A percentile compares a stretch with the other conserved stretches of the same genome.
These are phyloP conservation scores for Rostrohypoxylon terebratum DNA, from an alignment of 495 filamentous ascomycete species.

Conservation along the genomic window DNA sequence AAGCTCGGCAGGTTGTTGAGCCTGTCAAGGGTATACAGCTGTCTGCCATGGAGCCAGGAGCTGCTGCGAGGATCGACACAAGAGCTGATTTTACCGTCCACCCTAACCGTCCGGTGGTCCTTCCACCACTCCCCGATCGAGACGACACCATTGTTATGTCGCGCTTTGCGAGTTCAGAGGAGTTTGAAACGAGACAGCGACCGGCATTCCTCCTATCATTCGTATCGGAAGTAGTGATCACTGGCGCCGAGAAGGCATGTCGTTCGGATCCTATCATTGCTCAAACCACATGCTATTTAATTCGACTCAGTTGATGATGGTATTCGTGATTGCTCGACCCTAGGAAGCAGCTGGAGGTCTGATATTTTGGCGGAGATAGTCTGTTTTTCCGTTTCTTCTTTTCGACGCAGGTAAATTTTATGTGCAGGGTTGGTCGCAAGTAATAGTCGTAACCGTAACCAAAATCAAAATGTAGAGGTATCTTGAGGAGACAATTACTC, in stretches of 20 bases:
- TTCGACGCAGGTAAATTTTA: conserved; percentile 24
- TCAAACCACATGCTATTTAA: conserved; percentile 44
- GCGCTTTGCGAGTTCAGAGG: conserved; percentile 13
- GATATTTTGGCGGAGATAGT: conserved; percentile 28
- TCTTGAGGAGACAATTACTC: conserved; percentile 32
- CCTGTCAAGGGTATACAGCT: conserved; percentile 81
- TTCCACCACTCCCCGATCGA: conserved; percentile 10
- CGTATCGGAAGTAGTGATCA: conserved; percentile 28
- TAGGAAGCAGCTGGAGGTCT: conserved; percentile 1
- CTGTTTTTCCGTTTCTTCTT: conserved; percentile 30
- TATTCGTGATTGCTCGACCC: conserved; percentile 2
- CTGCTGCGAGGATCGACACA: conserved; percentile 49
- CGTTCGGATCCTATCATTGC: conserved; percentile 45
- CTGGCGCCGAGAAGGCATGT: conserved; percentile 41
- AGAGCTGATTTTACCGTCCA: conserved; percentile 36
- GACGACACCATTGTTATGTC: conserved; percentile 26
- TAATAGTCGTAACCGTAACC: conserved; percentile 43
- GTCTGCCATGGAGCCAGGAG: conserved; percentile 51
- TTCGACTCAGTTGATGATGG: conserved; percentile 7
- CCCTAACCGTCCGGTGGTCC: conserved; percentile 20
- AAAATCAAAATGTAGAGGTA: conserved; percentile 30
- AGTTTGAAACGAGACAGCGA: conserved; percentile 12
- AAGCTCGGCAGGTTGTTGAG: conserved; percentile 86
- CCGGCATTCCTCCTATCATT: conserved; percentile 19
- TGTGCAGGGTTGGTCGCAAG: conserved; percentile 33